Conservation (phyloP, 805 yeast species). For the Candida sonorensis region DNA sequence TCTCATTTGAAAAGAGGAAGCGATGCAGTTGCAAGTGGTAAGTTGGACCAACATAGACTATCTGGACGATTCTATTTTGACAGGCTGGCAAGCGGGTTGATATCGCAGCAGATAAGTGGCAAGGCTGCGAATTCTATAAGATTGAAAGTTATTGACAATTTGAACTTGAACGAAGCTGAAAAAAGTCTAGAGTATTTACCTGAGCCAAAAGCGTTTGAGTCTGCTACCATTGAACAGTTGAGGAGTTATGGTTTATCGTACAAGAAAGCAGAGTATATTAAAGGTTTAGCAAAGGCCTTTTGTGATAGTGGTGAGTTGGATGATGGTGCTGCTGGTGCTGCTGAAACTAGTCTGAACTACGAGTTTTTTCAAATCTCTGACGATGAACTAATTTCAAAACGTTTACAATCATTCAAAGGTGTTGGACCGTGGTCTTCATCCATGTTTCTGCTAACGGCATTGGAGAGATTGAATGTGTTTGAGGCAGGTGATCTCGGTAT, state of each 20-base stretch:
- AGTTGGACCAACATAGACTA: conserved; percentile 1
- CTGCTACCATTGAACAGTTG: conserved; percentile 38
- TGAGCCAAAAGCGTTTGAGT: conserved; percentile 40
- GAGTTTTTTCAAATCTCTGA: conserved; percentile 12
- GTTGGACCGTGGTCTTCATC: conserved; percentile 84
- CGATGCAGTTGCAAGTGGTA: neutral
- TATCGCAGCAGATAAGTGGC: conserved; percentile 75
- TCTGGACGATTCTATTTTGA: conserved; percentile 30
- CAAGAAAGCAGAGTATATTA: conserved; percentile 59
- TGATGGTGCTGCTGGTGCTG: neutral
- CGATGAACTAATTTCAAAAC: conserved; percentile 9
- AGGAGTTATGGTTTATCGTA: conserved; percentile 62
- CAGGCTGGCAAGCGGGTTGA: conserved; percentile 40
- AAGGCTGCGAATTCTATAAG: conserved; percentile 69
- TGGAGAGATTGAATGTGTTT: conserved; percentile 62
- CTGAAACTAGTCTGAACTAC: conserved; percentile 7
- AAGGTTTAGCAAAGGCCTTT: conserved; percentile 48
- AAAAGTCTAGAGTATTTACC: conserved; percentile 33
- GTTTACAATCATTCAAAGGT: conserved; percentile 44
- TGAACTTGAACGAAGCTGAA: conserved; percentile 1
- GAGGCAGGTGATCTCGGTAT: conserved; percentile 79
- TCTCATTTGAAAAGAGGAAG: conserved; percentile 4
- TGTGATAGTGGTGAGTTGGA: conserved; percentile 9
- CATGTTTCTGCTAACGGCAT: conserved; percentile 74
- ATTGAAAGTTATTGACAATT: conserved; percentile 21